Evolutionary conservation across 345 rosid species (phyloP), one percentile per base, ranked within the genome.

Genomic region (Hypericum perforatum): DNA sequence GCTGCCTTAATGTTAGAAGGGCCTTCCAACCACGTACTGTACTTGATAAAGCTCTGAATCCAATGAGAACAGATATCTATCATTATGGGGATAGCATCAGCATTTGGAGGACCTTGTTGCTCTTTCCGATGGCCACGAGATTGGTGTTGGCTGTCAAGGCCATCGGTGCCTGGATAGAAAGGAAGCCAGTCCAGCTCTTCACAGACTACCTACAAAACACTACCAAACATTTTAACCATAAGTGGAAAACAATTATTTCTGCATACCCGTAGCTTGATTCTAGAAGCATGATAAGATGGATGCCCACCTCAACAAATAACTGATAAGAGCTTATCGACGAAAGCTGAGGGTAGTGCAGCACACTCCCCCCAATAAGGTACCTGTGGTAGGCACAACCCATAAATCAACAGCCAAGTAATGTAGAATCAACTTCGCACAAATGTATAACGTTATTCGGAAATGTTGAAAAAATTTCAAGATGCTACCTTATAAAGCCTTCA

Each of bases 181-280:
- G 80, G 94, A 74, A 89, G 82, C 95, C 95, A 89, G 47, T 86
- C 97, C 64, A 89, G 78, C 76, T 86, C 97, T 72, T 89, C 97
- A 69, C 97, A 83, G 39, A 82, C 97, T 61, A 89, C 97, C 97
- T 89, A 64, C 58, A 9, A 40, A 56, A 67, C 32, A 22, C 32
- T 22, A 22, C 32, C 15, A 6, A 9, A 46, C 22, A 46, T 46
- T 14, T 10, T 37, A 44, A 49, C 40, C 52, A 44, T 1, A 44
- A 70, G 40, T 53, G 54, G 43, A 11, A 6, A 22, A 22, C 32
- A 22, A 22, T 22, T 4, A 22, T 22, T 22, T 22, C 32, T 22
- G 32, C 32, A 22, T 22, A 22, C 32, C 32, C 32, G 32, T 22
- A 22, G 32, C 1, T 22, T 22, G 32, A 4, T 22, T 37, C 50